A percentile compares a stretch with the other conserved stretches of the same genome.
phyloP scores from a whole-genome alignment of 1,284 basidiomycete species.

The Pseudomicrostroma phylloplanum region DNA sequence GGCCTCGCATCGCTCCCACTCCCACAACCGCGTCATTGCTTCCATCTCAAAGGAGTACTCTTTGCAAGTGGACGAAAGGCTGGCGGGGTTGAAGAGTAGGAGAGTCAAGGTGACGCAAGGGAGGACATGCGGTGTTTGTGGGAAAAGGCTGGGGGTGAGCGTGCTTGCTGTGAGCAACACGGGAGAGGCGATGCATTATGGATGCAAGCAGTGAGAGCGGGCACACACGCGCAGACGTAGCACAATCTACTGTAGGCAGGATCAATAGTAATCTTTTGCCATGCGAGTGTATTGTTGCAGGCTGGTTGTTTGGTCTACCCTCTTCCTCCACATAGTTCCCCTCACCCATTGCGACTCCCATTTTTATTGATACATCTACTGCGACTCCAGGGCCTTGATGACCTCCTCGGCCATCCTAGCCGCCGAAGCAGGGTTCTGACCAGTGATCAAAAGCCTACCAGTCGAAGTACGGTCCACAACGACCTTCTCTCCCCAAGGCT shows the following conservation, averaged over 20 bases:
- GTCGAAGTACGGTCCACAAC: conserved; percentile 49
- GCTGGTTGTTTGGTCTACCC: too few species aligned
- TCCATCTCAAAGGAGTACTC: conserved; percentile 65
- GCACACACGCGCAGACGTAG: too few species aligned
- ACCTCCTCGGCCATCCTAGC: conserved; percentile 26
- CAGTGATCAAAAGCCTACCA: conserved; percentile 57
- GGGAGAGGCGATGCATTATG: conserved; percentile 45
- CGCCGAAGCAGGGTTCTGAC: conserved; percentile 53
- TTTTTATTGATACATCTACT: background rate
- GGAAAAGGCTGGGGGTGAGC: conserved; percentile 85
- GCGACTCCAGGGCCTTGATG: conserved; percentile 19
- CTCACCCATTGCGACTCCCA: background rate
- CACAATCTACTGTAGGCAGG: too few species aligned
- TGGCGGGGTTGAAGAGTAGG: conserved; percentile 70
- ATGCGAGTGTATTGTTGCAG: too few species aligned
- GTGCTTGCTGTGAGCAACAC: conserved; percentile 74
- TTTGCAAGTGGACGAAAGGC: conserved; percentile 64
- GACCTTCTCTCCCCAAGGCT: conserved; percentile 58
- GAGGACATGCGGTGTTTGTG: conserved; percentile 91
- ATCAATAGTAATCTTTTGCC: too few species aligned
- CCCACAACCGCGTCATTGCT: conserved; percentile 55
- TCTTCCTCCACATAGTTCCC: background rate
- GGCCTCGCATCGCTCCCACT: conserved; percentile 20
- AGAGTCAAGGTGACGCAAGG: conserved; percentile 83
- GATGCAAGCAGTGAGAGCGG: conserved; percentile 20